Conservation (phyloP, 495 filamentous ascomycete species). For the Aspergillus heteromorphus region DNA sequence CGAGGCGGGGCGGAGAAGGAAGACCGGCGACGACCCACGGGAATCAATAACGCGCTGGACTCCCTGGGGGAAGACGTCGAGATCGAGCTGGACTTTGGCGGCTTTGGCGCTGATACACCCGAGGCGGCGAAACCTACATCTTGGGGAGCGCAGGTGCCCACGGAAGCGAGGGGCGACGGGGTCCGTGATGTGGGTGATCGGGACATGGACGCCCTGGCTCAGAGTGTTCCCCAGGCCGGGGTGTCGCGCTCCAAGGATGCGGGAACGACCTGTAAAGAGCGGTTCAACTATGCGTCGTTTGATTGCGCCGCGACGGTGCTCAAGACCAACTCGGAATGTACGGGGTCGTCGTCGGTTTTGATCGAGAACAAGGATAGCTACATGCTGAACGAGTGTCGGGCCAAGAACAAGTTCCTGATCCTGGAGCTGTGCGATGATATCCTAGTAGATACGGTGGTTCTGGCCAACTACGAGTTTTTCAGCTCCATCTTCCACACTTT, state of each 20-base stretch:
- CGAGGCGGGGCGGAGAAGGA: conserved; percentile 34
- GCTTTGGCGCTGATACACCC: conserved; percentile 47
- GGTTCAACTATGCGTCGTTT: conserved; percentile 95
- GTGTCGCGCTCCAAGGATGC: conserved; percentile 74
- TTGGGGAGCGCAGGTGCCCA: conserved; percentile 33
- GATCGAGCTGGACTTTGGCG: conserved; percentile 85
- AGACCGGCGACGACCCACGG: conserved; percentile 43
- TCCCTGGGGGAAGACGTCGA: conserved; percentile 82
- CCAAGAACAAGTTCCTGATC: conserved; percentile 87
- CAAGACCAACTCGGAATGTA: conserved; percentile 80
- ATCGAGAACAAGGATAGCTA: conserved; percentile 98
- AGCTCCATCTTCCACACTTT: conserved; percentile 92
- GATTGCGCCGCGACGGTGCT: conserved; percentile 91
- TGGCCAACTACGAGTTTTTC: conserved; percentile 98
- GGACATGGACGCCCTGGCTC: conserved; percentile 21
- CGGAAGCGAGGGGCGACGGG: conserved; percentile 24
- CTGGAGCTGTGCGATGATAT: conserved; percentile 90
- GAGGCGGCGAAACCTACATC: conserved; percentile 31
- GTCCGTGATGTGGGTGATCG: conserved; percentile 18
- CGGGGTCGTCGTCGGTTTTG: conserved; percentile 78
- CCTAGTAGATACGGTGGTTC: conserved; percentile 87
- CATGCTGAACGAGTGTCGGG: conserved; percentile 88
- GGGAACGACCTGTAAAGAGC: conserved; percentile 89
- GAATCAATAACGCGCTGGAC: conserved; percentile 62
- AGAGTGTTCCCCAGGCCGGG: conserved; percentile 36